Conservation (phyloP, 2,329 filamentous ascomycete genomes). For the Tolypocladium ovalisporum region DNA sequence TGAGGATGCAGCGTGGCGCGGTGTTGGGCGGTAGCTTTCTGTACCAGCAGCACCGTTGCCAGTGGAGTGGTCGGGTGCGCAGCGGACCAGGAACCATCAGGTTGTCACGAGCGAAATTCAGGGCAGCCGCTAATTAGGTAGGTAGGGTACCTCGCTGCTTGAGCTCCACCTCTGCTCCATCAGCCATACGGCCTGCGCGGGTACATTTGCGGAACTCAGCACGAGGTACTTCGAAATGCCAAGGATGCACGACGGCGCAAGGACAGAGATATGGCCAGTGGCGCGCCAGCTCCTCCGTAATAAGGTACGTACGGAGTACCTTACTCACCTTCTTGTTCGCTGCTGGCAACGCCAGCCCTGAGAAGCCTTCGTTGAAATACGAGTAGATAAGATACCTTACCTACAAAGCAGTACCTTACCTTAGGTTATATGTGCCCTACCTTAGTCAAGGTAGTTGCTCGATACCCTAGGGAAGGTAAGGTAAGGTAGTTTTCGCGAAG, state of each 20-base stretch:
- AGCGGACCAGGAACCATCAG: background rate
- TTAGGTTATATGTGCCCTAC: no score
- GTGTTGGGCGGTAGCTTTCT: background rate
- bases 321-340: background rate
- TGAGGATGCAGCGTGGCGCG: background rate
- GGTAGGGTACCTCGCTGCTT: background rate
- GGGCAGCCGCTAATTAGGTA: no score
- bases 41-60: background rate
- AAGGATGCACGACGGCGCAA: no score
- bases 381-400: background rate
- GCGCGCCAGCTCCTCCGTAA: background rate
- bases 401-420: no score
- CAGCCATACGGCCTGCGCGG: background rate
- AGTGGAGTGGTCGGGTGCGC: background rate
- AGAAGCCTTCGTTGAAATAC: background rate
- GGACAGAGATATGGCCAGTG: background rate
- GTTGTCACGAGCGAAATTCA: background rate
- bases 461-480: no score
- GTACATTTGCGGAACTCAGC: no score
- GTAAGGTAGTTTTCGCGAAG: no score
- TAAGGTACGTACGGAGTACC: no score
- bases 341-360: no score
- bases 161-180: background rate
- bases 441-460: no score
- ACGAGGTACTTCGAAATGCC: no score